These are phyloP conservation scores for Penicillium taxi DNA, from an alignment of 495 filamentous ascomycete genomes.

Conservation along the genomic window DNA sequence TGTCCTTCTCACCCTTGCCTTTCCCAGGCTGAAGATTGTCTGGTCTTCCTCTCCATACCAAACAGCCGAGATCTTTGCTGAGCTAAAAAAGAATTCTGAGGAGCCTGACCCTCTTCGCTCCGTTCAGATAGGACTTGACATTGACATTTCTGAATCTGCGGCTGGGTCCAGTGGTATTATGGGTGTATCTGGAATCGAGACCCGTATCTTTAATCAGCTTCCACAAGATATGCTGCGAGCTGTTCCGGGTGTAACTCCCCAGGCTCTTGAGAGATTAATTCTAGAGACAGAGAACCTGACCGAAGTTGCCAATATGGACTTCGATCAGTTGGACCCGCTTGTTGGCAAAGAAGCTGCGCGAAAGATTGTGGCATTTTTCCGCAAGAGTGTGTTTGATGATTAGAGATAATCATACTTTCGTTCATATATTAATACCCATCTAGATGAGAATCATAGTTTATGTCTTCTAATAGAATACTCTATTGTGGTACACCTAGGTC, in stretches of 20 bases:
- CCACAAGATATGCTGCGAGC: constrained; percentile 81
- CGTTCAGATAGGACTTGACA: constrained; percentile 71
- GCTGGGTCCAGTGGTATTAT: constrained; percentile 51
- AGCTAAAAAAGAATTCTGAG: constrained; percentile 76
- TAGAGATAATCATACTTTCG: no score
- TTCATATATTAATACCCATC: no score
- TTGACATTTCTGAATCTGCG: constrained; percentile 43
- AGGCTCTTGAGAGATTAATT: constrained; percentile 62
- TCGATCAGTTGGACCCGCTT: constrained; percentile 59
- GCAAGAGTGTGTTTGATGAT: constrained; percentile 63
- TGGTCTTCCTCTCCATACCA: constrained; percentile 93
- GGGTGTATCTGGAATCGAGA: constrained; percentile 46
- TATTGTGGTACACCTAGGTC: no score
- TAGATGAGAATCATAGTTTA: no score
- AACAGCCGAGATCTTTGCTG: constrained; percentile 92
- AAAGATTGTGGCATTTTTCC: constrained; percentile 77
- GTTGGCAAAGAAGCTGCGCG: constrained; percentile 76
- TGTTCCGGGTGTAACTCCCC: constrained; percentile 78
- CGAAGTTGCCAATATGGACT: constrained; percentile 80
- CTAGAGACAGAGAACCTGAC: constrained; percentile 66
- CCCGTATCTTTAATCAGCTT: constrained; percentile 53
- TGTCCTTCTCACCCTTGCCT: constrained; percentile 86
- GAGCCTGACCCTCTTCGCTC: constrained; percentile 90
- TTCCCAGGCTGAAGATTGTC: constrained; percentile 80
- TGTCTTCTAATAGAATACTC: no score